Conservation (phyloP, 2,329 filamentous ascomycete species). For the Dactylella cylindrospora region DNA sequence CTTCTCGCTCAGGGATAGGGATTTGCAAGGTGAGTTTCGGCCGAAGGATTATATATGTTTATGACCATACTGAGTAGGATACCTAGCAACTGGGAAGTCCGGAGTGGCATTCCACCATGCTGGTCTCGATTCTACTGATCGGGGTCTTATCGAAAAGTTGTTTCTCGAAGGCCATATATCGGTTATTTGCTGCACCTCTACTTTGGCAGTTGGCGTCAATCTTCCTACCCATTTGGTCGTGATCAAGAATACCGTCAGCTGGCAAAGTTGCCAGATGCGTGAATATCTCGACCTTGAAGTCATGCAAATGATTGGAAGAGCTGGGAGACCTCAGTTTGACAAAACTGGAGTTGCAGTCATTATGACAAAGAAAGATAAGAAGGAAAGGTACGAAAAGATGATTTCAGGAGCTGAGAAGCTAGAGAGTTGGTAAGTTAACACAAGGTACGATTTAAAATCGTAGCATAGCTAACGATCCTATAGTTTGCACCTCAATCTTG, state of each 20-base stretch:
- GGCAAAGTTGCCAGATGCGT: conserved; percentile 61
- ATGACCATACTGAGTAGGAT: not conserved
- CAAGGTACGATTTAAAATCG: no score
- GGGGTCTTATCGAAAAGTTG: conserved; percentile 65
- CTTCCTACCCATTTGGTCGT: conserved; percentile 80
- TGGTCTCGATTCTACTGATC: conserved; percentile 67
- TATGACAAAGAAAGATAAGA: conserved; percentile 69
- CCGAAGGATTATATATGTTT: not conserved
- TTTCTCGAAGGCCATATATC: conserved; percentile 72
- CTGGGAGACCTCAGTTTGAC: conserved; percentile 81
- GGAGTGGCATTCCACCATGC: conserved; percentile 84
- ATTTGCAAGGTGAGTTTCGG: conserved; percentile 60
- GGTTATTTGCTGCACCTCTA: conserved; percentile 85
- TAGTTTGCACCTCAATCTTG: conserved; percentile 72
- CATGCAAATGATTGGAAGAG: conserved; percentile 87
- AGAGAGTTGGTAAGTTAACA: conserved; percentile 63
- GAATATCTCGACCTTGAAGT: conserved; percentile 81
- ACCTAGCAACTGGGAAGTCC: conserved; percentile 52
- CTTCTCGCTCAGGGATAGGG: conserved; percentile 60
- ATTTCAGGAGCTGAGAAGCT: conserved; percentile 71
- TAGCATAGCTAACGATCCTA: not conserved
- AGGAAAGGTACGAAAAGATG: conserved; percentile 69
- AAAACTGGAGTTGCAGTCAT: conserved; percentile 74
- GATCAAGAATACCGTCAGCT: conserved; percentile 74
- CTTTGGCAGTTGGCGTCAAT: conserved; percentile 79